Evolutionary conservation across 192 early-diverging fungal species (phyloP), one percentile per base, ranked within the genome.

Genomic region (Podila clonocystis): DNA sequence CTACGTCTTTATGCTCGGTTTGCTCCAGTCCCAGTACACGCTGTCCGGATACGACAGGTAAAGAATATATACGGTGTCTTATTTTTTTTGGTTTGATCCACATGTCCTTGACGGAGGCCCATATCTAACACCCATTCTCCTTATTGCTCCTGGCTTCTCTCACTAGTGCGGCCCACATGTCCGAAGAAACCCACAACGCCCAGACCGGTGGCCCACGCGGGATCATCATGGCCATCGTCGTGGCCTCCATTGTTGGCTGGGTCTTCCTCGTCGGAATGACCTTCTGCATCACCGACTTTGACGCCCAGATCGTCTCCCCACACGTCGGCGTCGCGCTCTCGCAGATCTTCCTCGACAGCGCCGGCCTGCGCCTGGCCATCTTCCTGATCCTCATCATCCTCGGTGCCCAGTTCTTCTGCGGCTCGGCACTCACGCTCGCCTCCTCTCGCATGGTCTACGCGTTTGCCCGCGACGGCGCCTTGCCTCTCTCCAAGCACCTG

Each of bases 391-490:
- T 87, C 58, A 77, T 87, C 50, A 82, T 89, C 55, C 50, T 85
- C 5, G 76, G 83, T 24, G 84, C 83, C 22, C 77, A 80, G 22
- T 86, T 89, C 77, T 87, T 87, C 60, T 84, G 79, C 24, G 86
- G 85, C 3, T 82, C 76, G 9, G 82, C 85, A 0, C 74, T 87
- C 19, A 86, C 85, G 0, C 50, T 89, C 0, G 83, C 86, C 3
- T 77, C 72, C 59, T 87, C 88, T 33, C 84, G 88, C 34, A 89
- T 89, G 88, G 85, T 89, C 36, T 89, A 83, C 52, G 88, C 88
- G 1, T 89, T 89, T 68, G 85, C 88, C 29, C 82, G 88, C 30
- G 88, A 89, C 55, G 88, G 88, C 34, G 88, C 88, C 30, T 62
- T 89, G 28, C 87, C 87, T 12, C 75, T 86, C 9, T 88, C 87